Base-by-base conservation (phyloP, 805 yeast species). In the Suhomyces emberorum region DNA sequence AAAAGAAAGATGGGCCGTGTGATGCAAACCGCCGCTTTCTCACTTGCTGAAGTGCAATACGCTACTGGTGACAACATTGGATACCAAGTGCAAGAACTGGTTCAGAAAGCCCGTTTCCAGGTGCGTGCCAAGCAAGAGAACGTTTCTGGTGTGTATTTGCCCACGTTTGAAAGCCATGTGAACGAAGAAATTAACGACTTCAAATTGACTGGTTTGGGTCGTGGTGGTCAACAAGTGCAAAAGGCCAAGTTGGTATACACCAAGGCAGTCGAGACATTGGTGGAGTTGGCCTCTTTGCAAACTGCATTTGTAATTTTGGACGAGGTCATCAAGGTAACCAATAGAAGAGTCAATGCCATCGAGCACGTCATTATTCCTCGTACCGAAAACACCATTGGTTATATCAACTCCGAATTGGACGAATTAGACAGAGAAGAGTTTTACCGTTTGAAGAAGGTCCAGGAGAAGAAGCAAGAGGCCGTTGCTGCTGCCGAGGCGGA, bases 141-240 rank as follows among this genome's bases (percentile, higher is more conserved):
- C 63, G 98, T 91, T 28, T 82, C 95, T 45, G 98, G 98, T 65
- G 98, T 91, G 25, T 80, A 81, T 53, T 73, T 91, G 54, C 98
- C 98, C 16, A 88, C 89, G 42, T 93, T 91, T 51, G 96, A 89
- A 53, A 78, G 89, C 18, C 83, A 76, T 48, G 77, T 88, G 42
- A 85, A 88, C 55, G 88, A 85, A 44, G 78, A 79, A 8, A 85
- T 87, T 58, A 91, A 91, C 55, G 98, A 93, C 57, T 91, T 91
- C 73, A 87, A 87, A 61, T 72, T 91, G 78, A 91, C 98, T 4
- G 98, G 98, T 51, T 73, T 91, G 48, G 98, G 98, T 34, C 77
- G 97, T 61, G 98, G 98, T 65, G 98, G 98, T 46, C 98, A 91
- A 65, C 98, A 91, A 61, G 95, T 91, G 37, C 95, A 86, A 63